Evolutionary conservation across 805 yeast genomes (phyloP), one percentile per base, ranked within the genome.

Genomic region (Candida boleticola): DNA sequence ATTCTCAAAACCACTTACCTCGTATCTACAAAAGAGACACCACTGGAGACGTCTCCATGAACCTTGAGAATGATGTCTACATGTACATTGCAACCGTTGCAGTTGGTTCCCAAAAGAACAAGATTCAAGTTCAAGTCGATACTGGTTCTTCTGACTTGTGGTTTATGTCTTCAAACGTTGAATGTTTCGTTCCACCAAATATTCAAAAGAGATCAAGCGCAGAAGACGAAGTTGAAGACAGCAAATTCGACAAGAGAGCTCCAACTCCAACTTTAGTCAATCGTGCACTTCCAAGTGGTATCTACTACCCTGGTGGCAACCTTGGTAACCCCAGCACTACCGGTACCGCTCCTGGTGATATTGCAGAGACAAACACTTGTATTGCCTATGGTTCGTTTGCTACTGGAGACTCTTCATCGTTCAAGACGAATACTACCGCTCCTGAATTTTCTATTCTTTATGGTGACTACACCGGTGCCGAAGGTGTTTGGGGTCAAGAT

Each of bases 401-500:
- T 49, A 64, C 73, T 9, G 53, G 51, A 4, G 39, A 48, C 3
- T 75, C 81, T 0, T 48, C 53, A 23, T 41, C 76, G 1, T 77
- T 70, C 59, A 47, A 53, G 4, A 44, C 50, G 16, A 78, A 78
- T 51, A 47, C 50, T 18, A 63, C 80, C 1, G 71, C 67, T 6
- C 56, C 59, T 3, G 45, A 50, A 1, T 78, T 78, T 50, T 31
- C 51, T 11, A 78, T 78, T 46, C 36, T 56, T 4, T 78, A 78
- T 47, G 80, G 73, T 5, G 83, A 78, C 53, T 53, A 58, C 4
- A 67, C 80, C 2, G 63, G 52, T 38, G 82, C 82, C 3, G 38
- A 42, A 6, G 83, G 83, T 20, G 42, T 60, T 33, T 78, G 80
- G 80, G 95, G 86, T 17, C 61, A 69, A 33, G 97, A 89, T 54